phyloP scores from a whole-genome alignment of 805 yeast species.

The Candida wancherniae region DNA sequence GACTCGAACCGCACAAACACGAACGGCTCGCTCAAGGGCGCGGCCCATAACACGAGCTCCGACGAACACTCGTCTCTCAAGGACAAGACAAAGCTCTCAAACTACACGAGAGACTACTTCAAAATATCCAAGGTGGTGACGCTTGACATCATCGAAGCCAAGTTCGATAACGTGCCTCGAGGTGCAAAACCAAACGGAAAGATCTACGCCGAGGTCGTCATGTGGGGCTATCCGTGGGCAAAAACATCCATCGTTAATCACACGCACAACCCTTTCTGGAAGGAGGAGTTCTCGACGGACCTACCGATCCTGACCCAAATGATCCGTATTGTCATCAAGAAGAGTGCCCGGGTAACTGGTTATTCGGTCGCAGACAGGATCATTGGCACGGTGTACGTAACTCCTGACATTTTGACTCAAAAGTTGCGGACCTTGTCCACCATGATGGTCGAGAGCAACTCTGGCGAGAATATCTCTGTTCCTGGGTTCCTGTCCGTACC shows the following conservation, averaged over 20 bases:
- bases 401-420: slow-evolving; percentile 46
- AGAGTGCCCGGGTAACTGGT: slow-evolving; percentile 20
- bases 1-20: slow-evolving; percentile 4
- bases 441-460: slow-evolving; percentile 26
- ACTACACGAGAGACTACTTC: slow-evolving; percentile 30
- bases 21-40: background rate
- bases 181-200: slow-evolving; percentile 17
- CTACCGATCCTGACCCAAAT: slow-evolving; percentile 52
- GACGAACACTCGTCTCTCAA: background rate
- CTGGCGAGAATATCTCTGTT: slow-evolving; percentile 20
- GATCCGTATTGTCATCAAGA: slow-evolving; percentile 46
- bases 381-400: slow-evolving; percentile 51
- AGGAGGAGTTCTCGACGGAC: slow-evolving; percentile 66
- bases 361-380: slow-evolving; percentile 34
- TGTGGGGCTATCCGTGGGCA: slow-evolving; percentile 76
- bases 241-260: slow-evolving; percentile 62
- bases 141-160: slow-evolving; percentile 63
- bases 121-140: slow-evolving; percentile 51
- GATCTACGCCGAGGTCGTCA: slow-evolving; percentile 63
- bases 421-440: slow-evolving; percentile 30
- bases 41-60: background rate
- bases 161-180: slow-evolving; percentile 31
- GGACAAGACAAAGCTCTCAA: slow-evolving; percentile 6
- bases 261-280: slow-evolving; percentile 66
- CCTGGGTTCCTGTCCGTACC: slow-evolving; percentile 11